Evolutionary conservation across 371 early-diverging fungal species (phyloP).

Genomic region (Mortierella sp.): DNA sequence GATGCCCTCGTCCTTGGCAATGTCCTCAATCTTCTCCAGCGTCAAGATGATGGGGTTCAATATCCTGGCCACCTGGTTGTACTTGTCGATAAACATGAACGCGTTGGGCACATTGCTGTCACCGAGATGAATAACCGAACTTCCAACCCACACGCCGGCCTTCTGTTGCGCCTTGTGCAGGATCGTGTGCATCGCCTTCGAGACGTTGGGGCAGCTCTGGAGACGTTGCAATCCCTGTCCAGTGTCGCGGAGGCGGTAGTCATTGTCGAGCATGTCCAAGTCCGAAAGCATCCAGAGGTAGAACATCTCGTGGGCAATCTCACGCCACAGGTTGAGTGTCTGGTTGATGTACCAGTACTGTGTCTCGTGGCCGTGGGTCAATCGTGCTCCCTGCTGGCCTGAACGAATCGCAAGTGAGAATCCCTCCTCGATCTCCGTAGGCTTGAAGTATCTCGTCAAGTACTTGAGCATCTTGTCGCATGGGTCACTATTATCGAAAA

Average conservation of each 20-base stretch:
- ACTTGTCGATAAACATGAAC: constrained; percentile 97
- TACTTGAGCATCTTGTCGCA: constrained; percentile 93
- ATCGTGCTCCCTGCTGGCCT: constrained; percentile 89
- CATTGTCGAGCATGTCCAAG: constrained; percentile 84
- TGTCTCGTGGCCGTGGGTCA: constrained; percentile 92
- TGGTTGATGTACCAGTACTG: constrained; percentile 96
- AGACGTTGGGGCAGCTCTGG: constrained; percentile 86
- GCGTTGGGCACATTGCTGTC: constrained; percentile 95
- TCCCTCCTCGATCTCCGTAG: constrained; percentile 63
- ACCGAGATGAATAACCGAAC: constrained; percentile 95
- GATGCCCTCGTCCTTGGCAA: constrained; percentile 71
- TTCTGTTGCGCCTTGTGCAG: constrained; percentile 89
- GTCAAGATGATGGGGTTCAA: constrained; percentile 87
- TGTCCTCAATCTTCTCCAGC: constrained; percentile 78
- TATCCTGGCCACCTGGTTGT: constrained; percentile 96
- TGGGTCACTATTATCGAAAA: constrained; percentile 78
- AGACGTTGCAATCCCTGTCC: constrained; percentile 96
- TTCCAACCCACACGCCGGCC: constrained; percentile 94
- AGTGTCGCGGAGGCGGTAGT: constrained; percentile 92
- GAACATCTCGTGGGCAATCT: constrained; percentile 96
- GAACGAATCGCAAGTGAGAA: constrained; percentile 87
- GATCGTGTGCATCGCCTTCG: constrained; percentile 90
- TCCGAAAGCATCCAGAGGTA: constrained; percentile 95
- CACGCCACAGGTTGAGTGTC: constrained; percentile 94
- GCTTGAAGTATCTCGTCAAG: constrained; percentile 77